A percentile compares a stretch with the other conserved stretches of the same genome.
phyloP scores from a whole-genome alignment of 176 grass and related monocot species.

The Cocos nucifera region DNA sequence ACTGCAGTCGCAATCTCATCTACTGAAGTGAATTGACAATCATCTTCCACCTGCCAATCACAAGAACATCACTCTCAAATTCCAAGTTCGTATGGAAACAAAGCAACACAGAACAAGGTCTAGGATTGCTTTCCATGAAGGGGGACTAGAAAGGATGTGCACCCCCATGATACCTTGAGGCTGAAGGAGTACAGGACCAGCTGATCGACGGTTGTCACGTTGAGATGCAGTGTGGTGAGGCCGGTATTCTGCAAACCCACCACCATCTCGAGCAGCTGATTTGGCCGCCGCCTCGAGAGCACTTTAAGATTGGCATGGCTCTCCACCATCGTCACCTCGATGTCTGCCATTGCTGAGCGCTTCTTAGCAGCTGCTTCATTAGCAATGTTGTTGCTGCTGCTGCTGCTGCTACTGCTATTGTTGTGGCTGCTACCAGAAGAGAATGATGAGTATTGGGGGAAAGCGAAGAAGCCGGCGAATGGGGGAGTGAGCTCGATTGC shows the following conservation, averaged over 20 bases:
- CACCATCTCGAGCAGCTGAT: constrained; percentile 55
- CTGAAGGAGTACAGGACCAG: constrained; percentile 73
- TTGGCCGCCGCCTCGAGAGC: constrained; percentile 39
- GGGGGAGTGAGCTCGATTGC: constrained; percentile 14
- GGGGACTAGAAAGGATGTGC: no score
- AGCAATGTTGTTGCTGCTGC: not conserved
- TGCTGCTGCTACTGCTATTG: not conserved
- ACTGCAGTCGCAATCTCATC: constrained; percentile 59
- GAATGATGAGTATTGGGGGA: constrained; percentile 59
- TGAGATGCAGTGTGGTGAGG: constrained; percentile 66
- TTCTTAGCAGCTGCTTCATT: constrained; percentile 19
- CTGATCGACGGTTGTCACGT: constrained; percentile 43
- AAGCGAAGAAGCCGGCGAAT: constrained; percentile 58
- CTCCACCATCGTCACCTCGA: constrained; percentile 80
- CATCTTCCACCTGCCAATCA: constrained; percentile 60
- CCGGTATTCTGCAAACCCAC: constrained; percentile 44
- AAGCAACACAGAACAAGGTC: not conserved
- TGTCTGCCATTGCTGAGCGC: constrained; percentile 45
- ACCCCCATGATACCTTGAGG: constrained; percentile 49
- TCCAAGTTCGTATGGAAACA: not conserved
- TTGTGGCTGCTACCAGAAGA: not conserved
- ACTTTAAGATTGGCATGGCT: constrained; percentile 64
- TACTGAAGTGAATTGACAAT: constrained; percentile 59
- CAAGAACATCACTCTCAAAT: constrained; percentile 6
- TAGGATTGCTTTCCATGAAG: no score